Percentiles rank a stretch among this genome's conserved stretches.
These are phyloP conservation scores for Curvularia spicifera DNA, from an alignment of 2,329 filamentous ascomycete species.

Conservation along the genomic window DNA sequence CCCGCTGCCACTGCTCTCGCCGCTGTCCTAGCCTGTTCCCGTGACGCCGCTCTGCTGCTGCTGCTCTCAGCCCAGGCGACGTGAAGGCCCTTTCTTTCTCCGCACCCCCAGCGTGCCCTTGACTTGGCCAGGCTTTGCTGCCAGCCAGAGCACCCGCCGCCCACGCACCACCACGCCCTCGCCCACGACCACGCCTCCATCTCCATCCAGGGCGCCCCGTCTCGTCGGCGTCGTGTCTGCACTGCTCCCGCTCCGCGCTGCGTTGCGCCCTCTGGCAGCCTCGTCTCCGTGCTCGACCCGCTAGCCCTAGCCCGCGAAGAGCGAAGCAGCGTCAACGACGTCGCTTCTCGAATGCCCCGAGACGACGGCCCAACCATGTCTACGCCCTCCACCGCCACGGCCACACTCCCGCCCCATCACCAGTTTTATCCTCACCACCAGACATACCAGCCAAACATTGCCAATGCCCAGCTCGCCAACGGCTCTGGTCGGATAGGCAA, in stretches of 20 bases:
- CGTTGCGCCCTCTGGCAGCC: conserved; percentile 21
- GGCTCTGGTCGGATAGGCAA: conserved; percentile 43
- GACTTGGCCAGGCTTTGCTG: conserved; percentile 27
- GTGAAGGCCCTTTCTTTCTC: conserved; percentile 32
- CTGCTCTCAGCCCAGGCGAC: conserved; percentile 24
- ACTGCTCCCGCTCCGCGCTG: conserved; percentile 17
- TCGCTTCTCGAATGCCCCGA: conserved; percentile 33
- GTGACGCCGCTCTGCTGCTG: conserved; percentile 25
- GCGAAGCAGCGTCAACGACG: conserved; percentile 38
- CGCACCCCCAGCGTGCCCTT: conserved; percentile 20
- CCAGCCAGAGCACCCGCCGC: conserved; percentile 33
- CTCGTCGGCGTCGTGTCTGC: background rate
- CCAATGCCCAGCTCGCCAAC: conserved; percentile 47
- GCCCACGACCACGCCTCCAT: conserved; percentile 19
- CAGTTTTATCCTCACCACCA: conserved; percentile 52
- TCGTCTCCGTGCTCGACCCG: conserved; percentile 21
- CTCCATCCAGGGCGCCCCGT: background rate
- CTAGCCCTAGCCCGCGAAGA: conserved; percentile 28
- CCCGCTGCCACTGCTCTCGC: conserved; percentile 14
- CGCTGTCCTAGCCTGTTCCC: conserved; percentile 4
- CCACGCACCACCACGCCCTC: conserved; percentile 20
- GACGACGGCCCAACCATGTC: conserved; percentile 46
- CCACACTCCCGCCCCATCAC: conserved; percentile 50
- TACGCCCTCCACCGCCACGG: conserved; percentile 54
- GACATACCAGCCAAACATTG: conserved; percentile 41